phyloP scores from a whole-genome alignment of 192 early-diverging fungal species.

The Pecoramyces ruminantium region DNA sequence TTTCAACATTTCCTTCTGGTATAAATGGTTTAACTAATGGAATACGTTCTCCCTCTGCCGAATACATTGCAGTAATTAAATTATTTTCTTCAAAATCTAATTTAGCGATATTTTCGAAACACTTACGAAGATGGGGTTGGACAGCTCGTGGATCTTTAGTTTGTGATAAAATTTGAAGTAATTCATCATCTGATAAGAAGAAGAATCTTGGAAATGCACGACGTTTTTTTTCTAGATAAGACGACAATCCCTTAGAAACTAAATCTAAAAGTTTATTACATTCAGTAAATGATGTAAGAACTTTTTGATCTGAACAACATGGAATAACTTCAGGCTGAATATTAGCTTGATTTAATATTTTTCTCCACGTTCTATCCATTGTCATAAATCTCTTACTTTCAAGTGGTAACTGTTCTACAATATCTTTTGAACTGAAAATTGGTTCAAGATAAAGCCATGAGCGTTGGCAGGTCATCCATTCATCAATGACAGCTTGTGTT shows the following conservation, averaged over 20 bases:
- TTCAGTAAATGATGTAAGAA: constrained; percentile 34
- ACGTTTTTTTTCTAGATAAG: constrained; percentile 40
- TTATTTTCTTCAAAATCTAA: constrained; percentile 29
- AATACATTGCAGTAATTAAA: constrained; percentile 30
- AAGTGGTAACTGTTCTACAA: constrained; percentile 32
- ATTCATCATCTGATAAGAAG: constrained; percentile 41
- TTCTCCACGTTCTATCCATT: constrained; percentile 40
- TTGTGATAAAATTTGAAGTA: constrained; percentile 41
- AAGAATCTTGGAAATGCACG: constrained; percentile 41
- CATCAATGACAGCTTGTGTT: constrained; percentile 38
- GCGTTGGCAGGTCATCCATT: constrained; percentile 38
- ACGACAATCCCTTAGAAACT: constrained; percentile 36
- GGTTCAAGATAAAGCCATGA: constrained; percentile 44
- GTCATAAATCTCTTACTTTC: constrained; percentile 41
- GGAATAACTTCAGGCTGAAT: constrained; percentile 32
- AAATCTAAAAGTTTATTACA: constrained; percentile 42
- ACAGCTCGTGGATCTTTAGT: constrained; percentile 45
- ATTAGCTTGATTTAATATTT: constrained; percentile 32
- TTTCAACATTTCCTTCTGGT: constrained; percentile 37
- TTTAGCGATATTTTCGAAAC: constrained; percentile 40
- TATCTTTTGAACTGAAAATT: constrained; percentile 40
- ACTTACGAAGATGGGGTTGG: constrained; percentile 38
- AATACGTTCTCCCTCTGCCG: constrained; percentile 37
- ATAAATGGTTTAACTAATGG: constrained; percentile 30
- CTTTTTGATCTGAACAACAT: constrained; percentile 32